phyloP scores from a whole-genome alignment of 257 asterid genomes.

The Nyctanthes arbortristis region DNA sequence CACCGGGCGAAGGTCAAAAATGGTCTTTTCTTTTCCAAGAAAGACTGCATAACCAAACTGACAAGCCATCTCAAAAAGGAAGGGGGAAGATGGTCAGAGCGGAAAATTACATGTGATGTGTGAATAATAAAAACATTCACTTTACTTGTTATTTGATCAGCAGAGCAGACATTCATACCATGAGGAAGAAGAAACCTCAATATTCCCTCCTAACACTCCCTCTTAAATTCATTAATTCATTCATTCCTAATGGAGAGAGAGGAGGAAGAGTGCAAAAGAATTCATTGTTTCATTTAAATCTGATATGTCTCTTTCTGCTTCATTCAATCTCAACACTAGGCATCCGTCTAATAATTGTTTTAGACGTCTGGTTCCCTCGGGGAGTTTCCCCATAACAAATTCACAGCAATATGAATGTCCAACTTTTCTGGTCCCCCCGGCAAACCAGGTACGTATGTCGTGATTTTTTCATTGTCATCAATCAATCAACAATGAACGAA shows the following conservation, averaged over 20 bases:
- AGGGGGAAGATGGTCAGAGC: background rate
- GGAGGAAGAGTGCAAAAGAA: slow-evolving; percentile 6
- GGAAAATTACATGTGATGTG: background rate
- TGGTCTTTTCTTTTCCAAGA: background rate
- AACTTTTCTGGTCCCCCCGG: slow-evolving; percentile 46
- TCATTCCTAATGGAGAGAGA: slow-evolving; percentile 16
- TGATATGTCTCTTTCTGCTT: slow-evolving; percentile 53
- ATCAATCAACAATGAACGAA: background rate
- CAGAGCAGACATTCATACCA: slow-evolving; percentile 31
- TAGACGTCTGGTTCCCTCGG: slow-evolving; percentile 29
- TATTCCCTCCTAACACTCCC: slow-evolving; percentile 46
- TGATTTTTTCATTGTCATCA: background rate
- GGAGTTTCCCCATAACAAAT: slow-evolving; percentile 30
- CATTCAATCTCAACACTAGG: slow-evolving; percentile 29
- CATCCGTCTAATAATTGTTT: slow-evolving; percentile 25
- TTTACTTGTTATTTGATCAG: slow-evolving; percentile 19
- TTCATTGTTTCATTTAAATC: background rate
- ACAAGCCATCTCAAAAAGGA: too few species aligned
- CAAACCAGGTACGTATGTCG: slow-evolving; percentile 50
- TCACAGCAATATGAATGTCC: slow-evolving; percentile 35
- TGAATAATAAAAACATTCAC: background rate
- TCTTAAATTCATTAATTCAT: too few species aligned
- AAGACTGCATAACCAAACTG: background rate
- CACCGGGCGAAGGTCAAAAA: background rate
- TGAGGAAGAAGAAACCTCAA: slow-evolving; percentile 72